phyloP scores from a whole-genome alignment of 2,329 filamentous ascomycete species.

The Cladophialophora carrionii region DNA sequence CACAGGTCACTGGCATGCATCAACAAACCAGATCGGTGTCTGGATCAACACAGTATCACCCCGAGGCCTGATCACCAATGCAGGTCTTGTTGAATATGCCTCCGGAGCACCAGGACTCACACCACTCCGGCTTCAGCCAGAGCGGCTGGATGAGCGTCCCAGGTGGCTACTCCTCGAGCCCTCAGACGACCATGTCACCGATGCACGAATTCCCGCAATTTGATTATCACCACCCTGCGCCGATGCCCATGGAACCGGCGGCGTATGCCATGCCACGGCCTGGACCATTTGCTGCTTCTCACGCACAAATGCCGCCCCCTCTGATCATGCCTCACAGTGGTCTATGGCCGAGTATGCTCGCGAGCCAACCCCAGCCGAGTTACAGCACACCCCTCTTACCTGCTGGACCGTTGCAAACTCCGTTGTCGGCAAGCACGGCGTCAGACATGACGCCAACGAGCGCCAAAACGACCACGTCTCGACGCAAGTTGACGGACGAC shows the following conservation, averaged over 20 bases:
- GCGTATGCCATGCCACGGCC: slow-evolving; percentile 59
- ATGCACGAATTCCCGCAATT: slow-evolving; percentile 70
- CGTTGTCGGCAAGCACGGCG: slow-evolving; percentile 47
- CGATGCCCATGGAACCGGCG: slow-evolving; percentile 61
- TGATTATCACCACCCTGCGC: slow-evolving; percentile 64
- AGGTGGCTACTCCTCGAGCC: slow-evolving; percentile 44
- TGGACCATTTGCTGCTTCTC: slow-evolving; percentile 58
- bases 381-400: slow-evolving; percentile 65
- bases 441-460: slow-evolving; percentile 46
- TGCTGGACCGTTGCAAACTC: slow-evolving; percentile 57
- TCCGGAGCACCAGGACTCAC: slow-evolving; percentile 49
- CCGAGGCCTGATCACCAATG: slow-evolving; percentile 33
- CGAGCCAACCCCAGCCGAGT: slow-evolving; percentile 45
- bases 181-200: slow-evolving; percentile 61
- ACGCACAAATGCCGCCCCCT: slow-evolving; percentile 55
- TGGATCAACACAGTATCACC: slow-evolving; percentile 15
- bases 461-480: slow-evolving; percentile 58
- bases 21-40: slow-evolving; percentile 15
- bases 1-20: slow-evolving; percentile 24
- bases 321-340: slow-evolving; percentile 67
- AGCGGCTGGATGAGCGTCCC: slow-evolving; percentile 53
- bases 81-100: slow-evolving; percentile 47
- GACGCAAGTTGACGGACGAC: slow-evolving; percentile 87
- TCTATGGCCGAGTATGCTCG: slow-evolving; percentile 79
- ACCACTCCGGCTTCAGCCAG: slow-evolving; percentile 50